A percentile compares a stretch with the other conserved stretches of the same genome.
Evolutionary conservation across 2,329 filamentous ascomycete species (phyloP).

Genomic region (Hymenotorrendiella dingleyae): DNA sequence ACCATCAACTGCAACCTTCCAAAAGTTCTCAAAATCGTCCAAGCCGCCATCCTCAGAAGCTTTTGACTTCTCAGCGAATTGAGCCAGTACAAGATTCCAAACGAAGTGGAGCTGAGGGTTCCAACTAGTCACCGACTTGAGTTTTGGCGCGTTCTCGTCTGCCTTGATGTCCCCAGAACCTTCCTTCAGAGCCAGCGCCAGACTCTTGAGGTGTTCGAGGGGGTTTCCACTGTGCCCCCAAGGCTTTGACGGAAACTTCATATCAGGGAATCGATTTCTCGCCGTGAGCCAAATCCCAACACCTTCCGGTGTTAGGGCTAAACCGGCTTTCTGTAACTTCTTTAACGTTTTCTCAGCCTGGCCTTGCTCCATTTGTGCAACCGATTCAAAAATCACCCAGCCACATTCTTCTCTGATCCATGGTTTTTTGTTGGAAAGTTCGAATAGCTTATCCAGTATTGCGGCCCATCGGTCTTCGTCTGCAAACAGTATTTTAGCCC

Average conservation of each 20-base stretch:
- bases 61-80: conserved; percentile 37
- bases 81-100: conserved; percentile 71
- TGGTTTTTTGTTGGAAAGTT: conserved; percentile 72
- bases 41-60: conserved; percentile 26
- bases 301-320: conserved; percentile 79
- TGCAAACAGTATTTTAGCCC: conserved; percentile 66
- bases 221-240: conserved; percentile 69
- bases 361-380: conserved; percentile 52
- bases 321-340: conserved; percentile 55
- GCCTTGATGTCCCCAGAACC: conserved; percentile 49
- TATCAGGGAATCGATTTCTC: conserved; percentile 55
- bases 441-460: conserved; percentile 67
- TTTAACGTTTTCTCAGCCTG: conserved; percentile 58
- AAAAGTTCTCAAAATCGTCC: conserved; percentile 66
- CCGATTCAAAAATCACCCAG: conserved; percentile 69
- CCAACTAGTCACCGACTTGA: conserved; percentile 59
- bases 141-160: conserved; percentile 37
- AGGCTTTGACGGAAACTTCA: conserved; percentile 60
- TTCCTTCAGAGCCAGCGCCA: conserved; percentile 77
- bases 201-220: conserved; percentile 60
- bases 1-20: conserved; percentile 83
- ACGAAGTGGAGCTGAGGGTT: conserved; percentile 79
- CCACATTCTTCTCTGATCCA: conserved; percentile 89
- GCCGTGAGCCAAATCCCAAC: conserved; percentile 81
- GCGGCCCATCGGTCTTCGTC: conserved; percentile 54